Base-by-base conservation (phyloP, 345 rosid species). In the Gossypium bickii region DNA sequence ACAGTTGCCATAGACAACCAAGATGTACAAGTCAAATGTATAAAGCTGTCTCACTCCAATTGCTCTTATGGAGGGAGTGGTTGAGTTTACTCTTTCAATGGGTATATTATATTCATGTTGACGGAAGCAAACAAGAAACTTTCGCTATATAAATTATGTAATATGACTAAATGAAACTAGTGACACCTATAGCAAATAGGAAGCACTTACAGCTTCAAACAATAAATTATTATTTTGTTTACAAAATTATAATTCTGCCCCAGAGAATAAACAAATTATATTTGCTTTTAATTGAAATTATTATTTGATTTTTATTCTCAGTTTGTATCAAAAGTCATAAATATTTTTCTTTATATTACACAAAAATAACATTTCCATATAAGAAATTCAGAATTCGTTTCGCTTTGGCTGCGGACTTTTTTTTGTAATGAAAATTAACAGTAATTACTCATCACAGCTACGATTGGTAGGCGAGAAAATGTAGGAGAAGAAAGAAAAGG, bases 81-180 rank as follows among this genome's bases (percentile, higher is more conserved):
- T 68, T 68, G 12, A 16, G 9, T 8, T 48, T 15, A 43, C 72
- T 27, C 51, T 12, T 76, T 73, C 71, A 71, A 47, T 16, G 52
- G 29, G 17, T 77, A 43, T 74, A 71, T 58, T 43, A 52, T 71
- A 57, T 72, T 79, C 25, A 48, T 24, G 29, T 56, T 58, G 70
- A 59, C 72, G 18, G 13, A 70, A 56, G 13, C 53, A 64, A 10
- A 47, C 43, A 34, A 73, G 20, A 12, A 18, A 18, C 18, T 38
- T 22, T 18, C 74, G 7, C 51, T n/a, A 61, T 61, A 70, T 70
- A 70, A 70, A 70, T 43, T 53, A 12, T 18, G 49, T 3, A 27
- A 17, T 20, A 58, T 34, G 53, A 74, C 49, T 60, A 49, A 29
- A 8, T 59, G n/a, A 65, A 70, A 63, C 58, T 22, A 24, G 72